phyloP scores from a whole-genome alignment of 2,329 filamentous ascomycete genomes.

The Aspergillus sp. region DNA sequence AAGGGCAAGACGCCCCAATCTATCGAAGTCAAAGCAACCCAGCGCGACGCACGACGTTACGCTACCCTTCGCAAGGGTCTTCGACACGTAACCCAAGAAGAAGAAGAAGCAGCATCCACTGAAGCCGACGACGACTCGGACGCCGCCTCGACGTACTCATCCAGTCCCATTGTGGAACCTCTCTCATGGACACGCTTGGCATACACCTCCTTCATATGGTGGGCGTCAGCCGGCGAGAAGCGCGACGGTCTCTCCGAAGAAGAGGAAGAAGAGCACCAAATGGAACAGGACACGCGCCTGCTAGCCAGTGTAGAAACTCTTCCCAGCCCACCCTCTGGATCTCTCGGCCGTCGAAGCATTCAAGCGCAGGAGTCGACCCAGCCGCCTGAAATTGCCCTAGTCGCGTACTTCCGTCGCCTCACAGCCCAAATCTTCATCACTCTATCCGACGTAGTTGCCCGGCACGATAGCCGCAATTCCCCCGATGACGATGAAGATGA shows the following conservation, averaged over 20 bases:
- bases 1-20: conserved; percentile 38
- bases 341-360: conserved; percentile 29
- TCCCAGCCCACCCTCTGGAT: conserved; percentile 28
- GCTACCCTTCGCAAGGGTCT: conserved; percentile 67
- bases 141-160: conserved; percentile 44
- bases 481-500: conserved; percentile 11
- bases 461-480: conserved; percentile 35
- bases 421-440: conserved; percentile 50
- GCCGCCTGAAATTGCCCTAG: conserved; percentile 49
- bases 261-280: conserved; percentile 51
- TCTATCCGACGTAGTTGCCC: conserved; percentile 45
- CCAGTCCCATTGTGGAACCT: conserved; percentile 54
- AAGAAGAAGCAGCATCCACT: conserved; percentile 28
- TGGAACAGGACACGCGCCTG: conserved; percentile 47
- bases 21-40: conserved; percentile 71
- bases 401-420: conserved; percentile 53
- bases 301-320: conserved; percentile 39
- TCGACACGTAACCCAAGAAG: conserved; percentile 30
- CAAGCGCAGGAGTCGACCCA: conserved; percentile 32
- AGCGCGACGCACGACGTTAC: conserved; percentile 84
- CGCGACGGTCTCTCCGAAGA: conserved; percentile 57
- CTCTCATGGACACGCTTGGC: conserved; percentile 62
- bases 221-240: conserved; percentile 65
- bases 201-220: conserved; percentile 67
- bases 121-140: conserved; percentile 41